Base-by-base conservation (phyloP, 768 basidiomycete genomes). In the Termitomyces sp. region DNA sequence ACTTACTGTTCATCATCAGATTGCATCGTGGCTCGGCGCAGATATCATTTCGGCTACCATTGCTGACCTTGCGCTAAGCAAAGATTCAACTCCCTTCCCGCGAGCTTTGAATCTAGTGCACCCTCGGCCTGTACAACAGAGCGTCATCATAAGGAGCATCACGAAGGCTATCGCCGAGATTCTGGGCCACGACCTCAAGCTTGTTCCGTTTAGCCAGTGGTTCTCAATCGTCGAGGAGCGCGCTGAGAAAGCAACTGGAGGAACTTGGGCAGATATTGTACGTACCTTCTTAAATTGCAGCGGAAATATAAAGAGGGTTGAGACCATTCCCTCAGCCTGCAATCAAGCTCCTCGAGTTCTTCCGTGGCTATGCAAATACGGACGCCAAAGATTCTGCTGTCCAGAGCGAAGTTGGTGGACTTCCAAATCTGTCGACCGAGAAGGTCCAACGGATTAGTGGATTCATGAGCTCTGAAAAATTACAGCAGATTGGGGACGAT, bases 341-440 rank as follows among this genome's bases (percentile, higher is more conserved):
- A 0, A 67, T 75, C 55, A 75, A 77, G 55, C 46, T 77, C 1
- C 65, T 77, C 15, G 70, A 71, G 45, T 76, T 74, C 60, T 73
- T 74, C 67, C 74, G 72, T 4, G 36, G n/a, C 22, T 58, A 73
- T 58, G 55, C 68, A 8, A 49, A 40, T 0, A 67, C 63, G 6
- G 70, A 53, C 9, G 15, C 58, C 22, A 39, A 16, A 20, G 45
- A 44, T 2, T 18, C 32, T 61, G 28, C 18, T 1, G 0, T 2
- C 3, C 59, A 61, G 28, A 48, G 15, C 24, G 63, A 65, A 22
- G 45, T 28, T 5, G 60, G 63, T 15, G 63, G 60, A 12, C n/a
- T 65, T 33, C 48, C 60, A 22, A 51, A 2, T 20, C 56, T 62
- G 28, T 45, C 53, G 12, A 65, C 64, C 7, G 58, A 48, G 22